Evolutionary conservation across 129 eudicot genomes (phyloP), one percentile per base, ranked within the genome.

Genomic region (Flaveria bidentis): DNA sequence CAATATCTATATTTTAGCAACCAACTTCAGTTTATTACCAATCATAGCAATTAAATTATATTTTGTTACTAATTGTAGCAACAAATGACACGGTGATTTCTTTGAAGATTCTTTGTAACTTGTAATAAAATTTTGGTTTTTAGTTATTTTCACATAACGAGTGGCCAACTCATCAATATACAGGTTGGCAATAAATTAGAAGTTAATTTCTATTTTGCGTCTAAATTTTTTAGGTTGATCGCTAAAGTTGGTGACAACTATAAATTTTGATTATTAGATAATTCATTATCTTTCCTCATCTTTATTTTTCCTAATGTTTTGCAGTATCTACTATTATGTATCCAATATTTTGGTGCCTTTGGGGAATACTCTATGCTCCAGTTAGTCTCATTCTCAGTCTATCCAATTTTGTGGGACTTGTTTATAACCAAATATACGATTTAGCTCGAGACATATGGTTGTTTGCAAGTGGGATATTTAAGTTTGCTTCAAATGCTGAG

Each of bases 331-430:
- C 79, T 28, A 42, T 94, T 36, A 55, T 94, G 76, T 91, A 87
- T 81, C 98, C 97, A 39, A 50, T 94, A 56, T 72, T 91, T 75
- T 91, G 97, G 96, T 83, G 87, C 75, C 71, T 87, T 23, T 86
- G 84, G 82, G 96, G 87, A 60, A 23, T 91, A 63, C 85, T 91
- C 6, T 91, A 87, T 75, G 90, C 93, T 75, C 98, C 98, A 28
- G 74, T 94, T 26, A 83, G 97, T 51, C 81, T 94, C 51, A 84
- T 89, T 33, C 83, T 87, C 62, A 87, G 88, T 28, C n/a, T 89
- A 23, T 83, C 85, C 28, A 76, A 80, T 76, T 67, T 86, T 23
- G 71, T 88, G 78, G 81, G 87, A 36, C 83, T 62, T 75, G 52
- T 83, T 14, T 89, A 74, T 58, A 84, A 55, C 42, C 39, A 76